Percentiles rank a stretch among this genome's conserved stretches.
Conservation (phyloP, 1,284 basidiomycete species). For the Leccinum huronense region DNA sequence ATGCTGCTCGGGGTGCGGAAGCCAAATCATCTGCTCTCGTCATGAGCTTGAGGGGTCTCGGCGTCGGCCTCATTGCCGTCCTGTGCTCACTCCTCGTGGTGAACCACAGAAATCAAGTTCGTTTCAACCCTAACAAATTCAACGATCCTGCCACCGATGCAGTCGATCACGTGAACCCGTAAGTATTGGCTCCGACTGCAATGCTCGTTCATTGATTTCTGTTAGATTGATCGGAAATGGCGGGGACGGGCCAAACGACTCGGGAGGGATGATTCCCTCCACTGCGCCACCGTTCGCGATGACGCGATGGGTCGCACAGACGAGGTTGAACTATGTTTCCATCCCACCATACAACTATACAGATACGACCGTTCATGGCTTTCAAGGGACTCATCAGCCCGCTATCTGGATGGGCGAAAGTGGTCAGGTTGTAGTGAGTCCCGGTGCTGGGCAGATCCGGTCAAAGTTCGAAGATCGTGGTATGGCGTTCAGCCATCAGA, state of each 20-base stretch:
- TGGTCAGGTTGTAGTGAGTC: conserved; percentile 61
- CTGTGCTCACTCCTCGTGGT: conserved; percentile 12
- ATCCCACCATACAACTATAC: conserved; percentile 78
- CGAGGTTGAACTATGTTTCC: conserved; percentile 71
- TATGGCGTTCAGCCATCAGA: conserved; percentile 54
- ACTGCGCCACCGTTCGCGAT: conserved; percentile 79
- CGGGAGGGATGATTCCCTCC: conserved; percentile 69
- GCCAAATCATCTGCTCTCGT: not conserved
- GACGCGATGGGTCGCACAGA: conserved; percentile 79
- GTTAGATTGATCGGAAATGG: conserved; percentile 65
- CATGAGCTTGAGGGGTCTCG: conserved; percentile 10
- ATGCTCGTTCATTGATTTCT: not conserved
- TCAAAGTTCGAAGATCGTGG: conserved; percentile 60
- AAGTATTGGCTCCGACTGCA: conserved; percentile 17
- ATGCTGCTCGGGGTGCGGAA: not conserved
- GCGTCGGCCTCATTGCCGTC: conserved; percentile 18
- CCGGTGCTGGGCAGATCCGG: conserved; percentile 55
- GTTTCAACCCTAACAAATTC: conserved; percentile 28
- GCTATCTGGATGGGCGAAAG: conserved; percentile 92
- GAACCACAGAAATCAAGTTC: conserved; percentile 1
- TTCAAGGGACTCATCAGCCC: conserved; percentile 78
- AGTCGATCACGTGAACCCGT: conserved; percentile 59
- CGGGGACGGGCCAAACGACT: conserved; percentile 65
- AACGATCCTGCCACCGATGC: conserved; percentile 40
- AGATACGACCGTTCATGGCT: conserved; percentile 63